Base-by-base conservation (phyloP, 2,329 filamentous ascomycete species). In the Ustulina deusta region DNA sequence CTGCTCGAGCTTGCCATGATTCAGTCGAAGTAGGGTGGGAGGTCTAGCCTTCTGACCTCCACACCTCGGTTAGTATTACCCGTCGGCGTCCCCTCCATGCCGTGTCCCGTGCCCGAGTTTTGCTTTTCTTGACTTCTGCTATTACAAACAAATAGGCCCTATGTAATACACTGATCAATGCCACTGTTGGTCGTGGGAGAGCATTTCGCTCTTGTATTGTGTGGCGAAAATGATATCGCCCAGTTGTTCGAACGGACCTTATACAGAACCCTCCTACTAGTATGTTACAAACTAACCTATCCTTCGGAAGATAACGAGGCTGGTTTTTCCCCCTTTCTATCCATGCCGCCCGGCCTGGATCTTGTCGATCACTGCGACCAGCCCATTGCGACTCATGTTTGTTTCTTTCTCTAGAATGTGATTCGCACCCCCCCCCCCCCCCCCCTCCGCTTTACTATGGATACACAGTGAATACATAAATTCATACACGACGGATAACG, bases 401-500 rank as follows among this genome's bases (percentile, higher is more conserved):
- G 69, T 63, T 67, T 29, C 17, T 40, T 66, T 60, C 62, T 58
- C 32, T 61, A 57, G 61, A 65, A 65, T 66, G 61, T 51, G 44
- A 61, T 61, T 46, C 58, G 46, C 44, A 25, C n/a, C 22, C 40
- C 54, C 49, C 51, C 54, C 40, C 17, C 40, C 17, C 17, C 17
- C 40, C n/a, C 40, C 17, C 13, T 40, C 38, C 38, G 17, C 38
- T n/a, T n/a, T 62, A n/a, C 59, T 59, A 65, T 62, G 63, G 62
- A 55, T 51, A 69, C 65, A 68, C 69, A 61, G 59, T 27, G 27
- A 49, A 51, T 48, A 49, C 63, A 59, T 44, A 66, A 10, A 59
- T 51, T 56, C 38, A 17, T 56, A 59, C 46, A 51, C 54, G 36
- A 69, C 71, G 74, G 74, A 71, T 72, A 61, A 71, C 72, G 73